Evolutionary conservation across 2,329 filamentous ascomycete species (phyloP), one percentile per base, ranked within the genome.

Genomic region (Diaporthe aspalathi): DNA sequence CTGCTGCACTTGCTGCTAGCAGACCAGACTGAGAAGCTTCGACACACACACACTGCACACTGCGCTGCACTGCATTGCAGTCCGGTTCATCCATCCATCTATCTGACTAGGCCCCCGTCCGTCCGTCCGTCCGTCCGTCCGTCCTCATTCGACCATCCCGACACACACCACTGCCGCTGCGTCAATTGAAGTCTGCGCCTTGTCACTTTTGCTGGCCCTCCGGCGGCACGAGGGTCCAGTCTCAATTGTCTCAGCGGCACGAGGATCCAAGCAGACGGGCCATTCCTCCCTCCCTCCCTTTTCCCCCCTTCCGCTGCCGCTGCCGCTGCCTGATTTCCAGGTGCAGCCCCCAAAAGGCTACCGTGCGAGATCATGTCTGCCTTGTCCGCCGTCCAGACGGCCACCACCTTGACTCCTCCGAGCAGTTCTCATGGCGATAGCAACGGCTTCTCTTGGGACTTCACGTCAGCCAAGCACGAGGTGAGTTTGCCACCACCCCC

Each of bases 371-470:
- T 76, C 74, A 89, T 89, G 87, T 84, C 87, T 76, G 83, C 85
- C 77, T 84, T 89, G 79, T 86, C 87, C 75, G 80, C 86, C 75
- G 82, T 81, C 75, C 83, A 84, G 73, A 83, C 84, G 73, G 82
- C 84, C 66, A 82, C 84, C 72, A 83, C 85, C 56, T 79, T 89
- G 72, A 84, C 83, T 73, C 84, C 85, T 70, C 83, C 86, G 20
- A 82, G 81, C 74, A 87, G 84, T 77, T 84, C 83, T 69, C 83
- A 88, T 77, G 86, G 82, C 63, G 81, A 86, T 56, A 81, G 82
- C 57, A 82, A 86, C 56, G 81, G 80, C 49, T 80, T 82, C 60
- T 76, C 81, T 27, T 89, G 87, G 87, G 81, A 80, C 24, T 80
- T 81, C 66, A 74, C 74, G 9, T 74, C 77, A 52, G 73, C 79